Evolutionary conservation across 495 filamentous ascomycete genomes (phyloP).

Genomic region (Clavariopsis aquatica): DNA sequence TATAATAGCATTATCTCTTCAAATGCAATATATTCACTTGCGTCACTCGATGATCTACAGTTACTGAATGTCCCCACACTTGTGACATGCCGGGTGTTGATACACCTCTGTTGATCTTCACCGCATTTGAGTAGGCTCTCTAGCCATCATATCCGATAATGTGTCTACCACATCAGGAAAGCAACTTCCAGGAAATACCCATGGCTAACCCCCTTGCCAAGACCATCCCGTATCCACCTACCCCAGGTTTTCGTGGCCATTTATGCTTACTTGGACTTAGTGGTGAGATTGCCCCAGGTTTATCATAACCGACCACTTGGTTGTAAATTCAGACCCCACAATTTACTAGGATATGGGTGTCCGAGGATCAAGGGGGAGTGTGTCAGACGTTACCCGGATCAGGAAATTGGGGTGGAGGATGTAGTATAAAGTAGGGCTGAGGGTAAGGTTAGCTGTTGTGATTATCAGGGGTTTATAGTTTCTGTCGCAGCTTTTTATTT

Average conservation of each 20-base stretch:
- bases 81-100: not conserved
- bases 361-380: not conserved
- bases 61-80: not conserved
- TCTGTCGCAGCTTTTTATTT: not conserved
- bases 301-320: not conserved
- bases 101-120: not conserved
- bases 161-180: not conserved
- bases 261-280: not conserved
- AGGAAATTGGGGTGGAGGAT: not conserved
- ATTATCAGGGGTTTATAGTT: not conserved
- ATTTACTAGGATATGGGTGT: not conserved
- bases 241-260: not conserved
- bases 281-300: not conserved
- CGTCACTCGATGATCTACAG: not conserved
- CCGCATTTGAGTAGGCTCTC: not conserved
- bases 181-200: not conserved
- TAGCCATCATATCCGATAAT: not conserved
- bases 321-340: not conserved
- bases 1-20: too few relatives aligned
- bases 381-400: not conserved
- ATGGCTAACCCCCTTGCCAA: not conserved
- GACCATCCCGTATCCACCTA: not conserved
- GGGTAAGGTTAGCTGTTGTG: not conserved
- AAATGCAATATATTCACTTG: too few relatives aligned
- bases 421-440: not conserved